Conservation (phyloP, 176 grass and related monocot genomes). For the Areca catechu region DNA sequence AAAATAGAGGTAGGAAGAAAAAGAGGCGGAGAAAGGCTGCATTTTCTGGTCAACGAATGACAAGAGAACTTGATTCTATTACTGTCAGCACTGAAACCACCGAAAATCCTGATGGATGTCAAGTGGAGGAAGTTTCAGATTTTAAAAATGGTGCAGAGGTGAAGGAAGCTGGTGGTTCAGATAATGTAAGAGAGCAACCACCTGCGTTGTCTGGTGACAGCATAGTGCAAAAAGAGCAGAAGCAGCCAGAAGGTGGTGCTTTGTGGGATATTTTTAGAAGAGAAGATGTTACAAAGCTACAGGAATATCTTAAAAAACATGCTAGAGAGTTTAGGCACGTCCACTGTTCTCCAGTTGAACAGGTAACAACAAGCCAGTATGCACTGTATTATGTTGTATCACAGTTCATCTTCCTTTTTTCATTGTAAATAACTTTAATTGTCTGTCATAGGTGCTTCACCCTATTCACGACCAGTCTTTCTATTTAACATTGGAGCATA, state of each 20-base stretch:
- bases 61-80: too few species aligned
- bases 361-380: conserved; percentile 19
- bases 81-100: too few species aligned
- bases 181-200: not conserved
- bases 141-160: not conserved
- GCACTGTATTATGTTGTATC: too few species aligned
- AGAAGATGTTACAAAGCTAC: conserved; percentile 57
- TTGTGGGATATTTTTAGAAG: conserved; percentile 91
- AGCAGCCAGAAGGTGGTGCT: conserved; percentile 45
- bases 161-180: conserved; percentile 2
- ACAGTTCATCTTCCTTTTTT: not conserved
- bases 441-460: conserved; percentile 44
- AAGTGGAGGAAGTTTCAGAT: too few species aligned
- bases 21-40: too few species aligned
- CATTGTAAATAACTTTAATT: not conserved
- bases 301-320: conserved; percentile 65
- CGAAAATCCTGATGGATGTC: too few species aligned
- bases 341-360: conserved; percentile 40
- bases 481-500: conserved; percentile 67
- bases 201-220: not conserved
- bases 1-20: not conserved
- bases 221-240: not conserved
- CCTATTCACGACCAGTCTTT: conserved; percentile 69
- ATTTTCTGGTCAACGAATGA: too few species aligned
- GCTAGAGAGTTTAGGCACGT: conserved; percentile 55